Percentiles rank a stretch among this genome's conserved stretches.
Conservation (phyloP, 83 land plant species). For the Diphasiastrum complanatum region DNA sequence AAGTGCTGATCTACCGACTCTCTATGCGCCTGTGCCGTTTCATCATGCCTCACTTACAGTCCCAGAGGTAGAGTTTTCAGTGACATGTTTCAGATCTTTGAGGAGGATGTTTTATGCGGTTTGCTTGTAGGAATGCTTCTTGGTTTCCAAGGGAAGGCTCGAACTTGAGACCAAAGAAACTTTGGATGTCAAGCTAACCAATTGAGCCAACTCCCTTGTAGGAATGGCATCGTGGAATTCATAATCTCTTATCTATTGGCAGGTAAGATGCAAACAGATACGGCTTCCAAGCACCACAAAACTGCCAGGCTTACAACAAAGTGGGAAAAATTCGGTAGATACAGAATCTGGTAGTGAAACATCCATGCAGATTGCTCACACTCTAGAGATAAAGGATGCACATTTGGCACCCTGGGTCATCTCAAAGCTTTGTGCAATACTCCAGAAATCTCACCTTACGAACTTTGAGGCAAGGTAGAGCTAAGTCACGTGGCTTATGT, state of each 20-base stretch:
- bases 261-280: slow-evolving; percentile 28
- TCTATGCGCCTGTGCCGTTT: slow-evolving; percentile 75
- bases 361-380: neutral
- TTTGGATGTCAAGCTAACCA: neutral
- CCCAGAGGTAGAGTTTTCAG: slow-evolving; percentile 50
- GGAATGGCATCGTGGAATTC: neutral
- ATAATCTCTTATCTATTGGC: neutral
- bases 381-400: slow-evolving; percentile 24
- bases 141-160: neutral
- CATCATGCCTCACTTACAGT: slow-evolving; percentile 59
- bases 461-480: slow-evolving; percentile 26
- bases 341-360: slow-evolving; percentile 6
- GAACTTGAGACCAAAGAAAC: neutral
- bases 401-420: slow-evolving; percentile 30
- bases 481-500: slow-evolving; percentile 12
- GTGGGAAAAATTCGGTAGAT: neutral
- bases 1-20: slow-evolving; percentile 61
- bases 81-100: neutral
- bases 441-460: slow-evolving; percentile 11
- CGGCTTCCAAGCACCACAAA: slow-evolving; percentile 7
- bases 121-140: neutral
- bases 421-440: slow-evolving; percentile 17
- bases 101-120: neutral
- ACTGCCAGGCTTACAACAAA: neutral
- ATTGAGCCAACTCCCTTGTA: neutral